These are phyloP conservation scores for Calonectria hongkongensis DNA, from an alignment of 2,329 filamentous ascomycete species.

Conservation along the genomic window DNA sequence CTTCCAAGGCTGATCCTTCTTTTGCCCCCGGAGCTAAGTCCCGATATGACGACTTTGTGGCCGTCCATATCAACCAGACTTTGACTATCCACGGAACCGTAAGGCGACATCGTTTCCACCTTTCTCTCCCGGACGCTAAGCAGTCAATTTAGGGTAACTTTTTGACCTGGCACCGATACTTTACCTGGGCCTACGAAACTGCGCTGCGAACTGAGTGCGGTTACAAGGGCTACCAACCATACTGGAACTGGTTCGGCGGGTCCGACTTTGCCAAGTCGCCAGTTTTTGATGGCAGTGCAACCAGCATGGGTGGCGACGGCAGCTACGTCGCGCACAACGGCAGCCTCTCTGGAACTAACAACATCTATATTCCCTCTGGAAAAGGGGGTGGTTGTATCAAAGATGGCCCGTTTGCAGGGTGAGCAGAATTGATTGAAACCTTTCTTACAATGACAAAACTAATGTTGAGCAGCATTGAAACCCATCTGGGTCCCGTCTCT, in stretches of 20 bases:
- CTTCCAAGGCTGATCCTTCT: conserved; percentile 55
- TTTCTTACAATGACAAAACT: background rate
- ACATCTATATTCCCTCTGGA: conserved; percentile 50
- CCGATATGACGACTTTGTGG: conserved; percentile 69
- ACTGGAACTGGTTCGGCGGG: conserved; percentile 71
- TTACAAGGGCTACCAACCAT: conserved; percentile 63
- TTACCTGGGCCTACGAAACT: conserved; percentile 51
- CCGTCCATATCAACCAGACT: conserved; percentile 68
- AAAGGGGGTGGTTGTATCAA: conserved; percentile 50
- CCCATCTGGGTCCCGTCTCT: conserved; percentile 15
- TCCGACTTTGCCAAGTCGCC: conserved; percentile 67
- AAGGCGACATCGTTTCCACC: background rate
- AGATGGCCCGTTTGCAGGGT: conserved; percentile 38
- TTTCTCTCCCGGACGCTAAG: background rate
- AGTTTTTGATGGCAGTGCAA: conserved; percentile 68
- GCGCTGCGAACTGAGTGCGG: conserved; percentile 54
- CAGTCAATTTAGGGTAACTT: conserved; percentile 44
- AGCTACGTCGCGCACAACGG: conserved; percentile 8
- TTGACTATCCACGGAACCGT: conserved; percentile 62
- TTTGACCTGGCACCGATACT: conserved; percentile 54
- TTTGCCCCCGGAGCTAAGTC: conserved; percentile 63
- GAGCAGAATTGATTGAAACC: background rate
- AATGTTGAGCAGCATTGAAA: conserved; percentile 6
- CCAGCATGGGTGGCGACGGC: conserved; percentile 16
- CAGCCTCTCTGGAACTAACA: conserved; percentile 30